Conservation (phyloP, 805 yeast species). For the Candida golubevii region DNA sequence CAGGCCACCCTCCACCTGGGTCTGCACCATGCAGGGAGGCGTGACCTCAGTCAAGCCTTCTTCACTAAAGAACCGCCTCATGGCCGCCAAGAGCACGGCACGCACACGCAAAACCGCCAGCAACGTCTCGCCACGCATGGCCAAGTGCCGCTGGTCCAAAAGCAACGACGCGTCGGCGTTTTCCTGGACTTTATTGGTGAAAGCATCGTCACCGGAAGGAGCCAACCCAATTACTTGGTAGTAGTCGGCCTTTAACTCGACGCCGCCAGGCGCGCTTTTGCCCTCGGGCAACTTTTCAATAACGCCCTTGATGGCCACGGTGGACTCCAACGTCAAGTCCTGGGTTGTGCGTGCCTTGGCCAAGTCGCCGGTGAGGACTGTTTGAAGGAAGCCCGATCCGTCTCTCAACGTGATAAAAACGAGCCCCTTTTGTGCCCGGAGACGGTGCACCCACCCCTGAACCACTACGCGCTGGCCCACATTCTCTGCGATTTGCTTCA, state of each 20-base stretch:
- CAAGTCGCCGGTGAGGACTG: constrained; percentile 83
- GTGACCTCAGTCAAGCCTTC: constrained; percentile 85
- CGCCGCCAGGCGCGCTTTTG: constrained; percentile 95
- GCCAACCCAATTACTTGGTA: constrained; percentile 89
- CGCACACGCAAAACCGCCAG: constrained; percentile 93
- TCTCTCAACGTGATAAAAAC: constrained; percentile 91
- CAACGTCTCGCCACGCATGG: constrained; percentile 94
- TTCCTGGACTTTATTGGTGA: constrained; percentile 92
- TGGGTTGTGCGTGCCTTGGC: constrained; percentile 86
- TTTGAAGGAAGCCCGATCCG: constrained; percentile 88
- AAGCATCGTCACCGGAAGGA: constrained; percentile 92
- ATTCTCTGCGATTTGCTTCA: constrained; percentile 47
- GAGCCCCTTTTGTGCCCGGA: constrained; percentile 88
- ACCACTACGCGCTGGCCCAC: constrained; percentile 72
- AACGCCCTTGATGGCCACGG: constrained; percentile 76
- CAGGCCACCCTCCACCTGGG: constrained; percentile 99
- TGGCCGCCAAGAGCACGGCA: constrained; percentile 65
- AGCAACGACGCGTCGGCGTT: constrained; percentile 89
- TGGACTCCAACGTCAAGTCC: constrained; percentile 83
- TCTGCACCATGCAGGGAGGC: constrained; percentile 99
- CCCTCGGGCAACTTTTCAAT: constrained; percentile 89
- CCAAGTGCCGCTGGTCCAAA: constrained; percentile 90
- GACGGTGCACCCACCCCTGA: constrained; percentile 95
- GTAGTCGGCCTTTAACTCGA: constrained; percentile 87
- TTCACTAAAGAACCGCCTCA: constrained; percentile 74